phyloP scores from a whole-genome alignment of 2,329 filamentous ascomycete genomes.

The Cercospora zeina region DNA sequence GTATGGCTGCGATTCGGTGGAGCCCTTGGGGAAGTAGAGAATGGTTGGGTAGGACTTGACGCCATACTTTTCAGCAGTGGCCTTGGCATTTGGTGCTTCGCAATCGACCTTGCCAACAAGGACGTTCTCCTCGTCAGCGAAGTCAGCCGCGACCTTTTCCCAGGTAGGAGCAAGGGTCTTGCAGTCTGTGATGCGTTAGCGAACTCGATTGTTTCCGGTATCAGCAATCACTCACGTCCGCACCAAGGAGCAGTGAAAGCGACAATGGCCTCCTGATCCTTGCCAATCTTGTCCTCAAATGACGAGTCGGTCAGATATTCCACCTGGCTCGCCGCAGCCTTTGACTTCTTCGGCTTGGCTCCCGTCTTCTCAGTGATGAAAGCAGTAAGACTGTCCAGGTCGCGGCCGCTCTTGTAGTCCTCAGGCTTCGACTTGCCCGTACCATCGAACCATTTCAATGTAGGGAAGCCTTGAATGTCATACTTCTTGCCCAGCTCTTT shows the following conservation, averaged over 20 bases:
- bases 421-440: constrained; percentile 74
- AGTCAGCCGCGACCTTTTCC: constrained; percentile 83
- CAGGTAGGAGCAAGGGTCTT: constrained; percentile 87
- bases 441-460: constrained; percentile 96
- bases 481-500: constrained; percentile 80
- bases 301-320: constrained; percentile 75
- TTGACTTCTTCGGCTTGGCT: constrained; percentile 74
- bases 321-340: constrained; percentile 71
- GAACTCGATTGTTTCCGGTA: background rate
- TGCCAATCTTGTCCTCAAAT: constrained; percentile 76
- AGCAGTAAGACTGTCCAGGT: constrained; percentile 76
- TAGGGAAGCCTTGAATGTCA: constrained; percentile 91
- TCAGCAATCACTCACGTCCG: constrained; percentile 71
- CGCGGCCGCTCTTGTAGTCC: constrained; percentile 84
- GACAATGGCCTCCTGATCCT: constrained; percentile 86
- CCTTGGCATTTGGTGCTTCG: constrained; percentile 82
- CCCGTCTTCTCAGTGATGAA: constrained; percentile 89
- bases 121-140: constrained; percentile 73
- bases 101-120: constrained; percentile 94
- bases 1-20: constrained; percentile 70
- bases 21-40: constrained; percentile 92
- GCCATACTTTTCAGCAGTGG: constrained; percentile 70
- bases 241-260: constrained; percentile 99
- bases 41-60: constrained; percentile 92
- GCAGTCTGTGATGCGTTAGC: constrained; percentile 68